Evolutionary conservation across 1,139 yeast species (phyloP), one percentile per base, ranked within the genome.

Genomic region (Yamadazyma sp.): DNA sequence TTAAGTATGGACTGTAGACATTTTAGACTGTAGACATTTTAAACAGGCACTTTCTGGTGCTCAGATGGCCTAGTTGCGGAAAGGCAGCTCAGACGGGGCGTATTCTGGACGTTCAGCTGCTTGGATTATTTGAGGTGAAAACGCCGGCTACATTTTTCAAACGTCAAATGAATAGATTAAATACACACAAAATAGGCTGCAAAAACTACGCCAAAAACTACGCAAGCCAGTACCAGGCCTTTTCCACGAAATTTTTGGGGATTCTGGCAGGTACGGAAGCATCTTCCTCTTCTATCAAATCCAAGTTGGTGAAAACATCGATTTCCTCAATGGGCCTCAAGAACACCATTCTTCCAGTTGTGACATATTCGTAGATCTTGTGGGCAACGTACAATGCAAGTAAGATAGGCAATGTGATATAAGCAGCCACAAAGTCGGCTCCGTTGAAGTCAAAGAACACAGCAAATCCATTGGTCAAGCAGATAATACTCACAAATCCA

Each of bases 381-480:
- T 69, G 74, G n/a, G 62, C 80, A 17, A 65, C 40, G 52, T 75
- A 80, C 30, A 79, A 60, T 10, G 58, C 63, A 0, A 74, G 20
- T 34, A 80, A 70, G 29, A 79, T 66, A 5, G 85, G 86, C 39
- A 80, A 54, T 1, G 84, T 78, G 45, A 80, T 67, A 57, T 80
- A 80, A 6, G 84, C 78, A 16, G 85, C 83, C 39, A 80, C 60
- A 51, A 80, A 80, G 54, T 76, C 78, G 31, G 64, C 60, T 52
- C 68, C 72, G 34, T 70, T 80, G 46, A 66, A 67, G 31, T 70
- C 62, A 57, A 81, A 71, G 56, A 80, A 79, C 4, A 74, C 79
- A 1, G 73, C 76, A 52, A 76, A 79, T 27, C 85, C 85, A 47
- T 80, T 79, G 12, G 82, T 76, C 22, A 79, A 39, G n/a, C 77